A percentile compares a stretch with the other conserved stretches of the same genome.
These are phyloP conservation scores for Phytomonas francai DNA, from an alignment of 208 protist species.

Conservation along the genomic window DNA sequence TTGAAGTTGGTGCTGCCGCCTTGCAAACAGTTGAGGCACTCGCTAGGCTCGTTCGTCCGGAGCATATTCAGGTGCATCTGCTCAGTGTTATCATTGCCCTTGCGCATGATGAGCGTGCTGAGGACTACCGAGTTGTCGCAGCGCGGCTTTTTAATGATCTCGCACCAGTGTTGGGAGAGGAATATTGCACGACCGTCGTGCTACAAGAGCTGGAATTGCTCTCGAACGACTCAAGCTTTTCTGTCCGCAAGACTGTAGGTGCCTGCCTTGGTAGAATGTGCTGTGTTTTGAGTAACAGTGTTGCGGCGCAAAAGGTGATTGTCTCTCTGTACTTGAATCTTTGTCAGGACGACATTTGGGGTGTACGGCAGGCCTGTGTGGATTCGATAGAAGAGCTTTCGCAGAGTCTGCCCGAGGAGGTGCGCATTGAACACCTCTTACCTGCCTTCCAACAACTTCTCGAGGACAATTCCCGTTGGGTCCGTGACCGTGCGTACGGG, in stretches of 20 bases:
- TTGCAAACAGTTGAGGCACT: slow-evolving; percentile 79
- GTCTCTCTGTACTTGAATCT: slow-evolving; percentile 84
- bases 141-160: slow-evolving; percentile 88
- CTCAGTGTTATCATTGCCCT: slow-evolving; percentile 86
- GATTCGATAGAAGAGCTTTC: slow-evolving; percentile 77
- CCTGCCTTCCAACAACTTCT: slow-evolving; percentile 60
- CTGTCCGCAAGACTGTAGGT: slow-evolving; percentile 83
- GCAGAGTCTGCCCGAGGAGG: slow-evolving; percentile 43
- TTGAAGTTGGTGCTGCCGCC: slow-evolving; percentile 84
- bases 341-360: slow-evolving; percentile 94
- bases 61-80: slow-evolving; percentile 84
- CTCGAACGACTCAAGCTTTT: slow-evolving; percentile 85
- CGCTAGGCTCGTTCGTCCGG: slow-evolving; percentile 64
- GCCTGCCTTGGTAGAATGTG: slow-evolving; percentile 74
- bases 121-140: slow-evolving; percentile 92
- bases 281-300: slow-evolving; percentile 34
- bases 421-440: slow-evolving; percentile 51
- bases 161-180: slow-evolving; percentile 60
- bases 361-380: slow-evolving; percentile 92
- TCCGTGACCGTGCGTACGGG: slow-evolving; percentile 87
- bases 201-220: slow-evolving; percentile 79
- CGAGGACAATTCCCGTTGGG: slow-evolving; percentile 90
- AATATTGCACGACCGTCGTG: slow-evolving; percentile 61
- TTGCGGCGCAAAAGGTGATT: slow-evolving; percentile 48
- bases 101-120: slow-evolving; percentile 91